These are phyloP conservation scores for Mitragyna speciosa DNA, from an alignment of 257 asterid species.

Conservation along the genomic window DNA sequence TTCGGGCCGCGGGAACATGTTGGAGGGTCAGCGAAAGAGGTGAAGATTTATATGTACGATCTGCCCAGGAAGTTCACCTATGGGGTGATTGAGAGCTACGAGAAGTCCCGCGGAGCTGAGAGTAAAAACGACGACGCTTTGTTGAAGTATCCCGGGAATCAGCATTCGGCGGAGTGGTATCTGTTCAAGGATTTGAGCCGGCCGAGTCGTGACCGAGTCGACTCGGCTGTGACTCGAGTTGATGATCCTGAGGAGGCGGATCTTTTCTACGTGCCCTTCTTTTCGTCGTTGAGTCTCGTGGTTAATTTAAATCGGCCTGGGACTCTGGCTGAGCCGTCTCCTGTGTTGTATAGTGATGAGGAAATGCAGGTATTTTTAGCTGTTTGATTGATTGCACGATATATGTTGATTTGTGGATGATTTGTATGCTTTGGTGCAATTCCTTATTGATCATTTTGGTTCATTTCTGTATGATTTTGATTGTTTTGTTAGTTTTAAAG, in stretches of 20 bases:
- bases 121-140: slow-evolving; percentile 40
- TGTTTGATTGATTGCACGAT: background rate
- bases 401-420: background rate
- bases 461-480: background rate
- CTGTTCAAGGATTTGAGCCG: slow-evolving; percentile 67
- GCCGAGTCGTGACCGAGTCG: slow-evolving; percentile 45
- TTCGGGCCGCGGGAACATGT: background rate
- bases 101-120: slow-evolving; percentile 60
- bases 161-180: slow-evolving; percentile 96
- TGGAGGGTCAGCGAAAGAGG: slow-evolving; percentile 7
- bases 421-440: background rate
- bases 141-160: slow-evolving; percentile 91
- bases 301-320: slow-evolving; percentile 71
- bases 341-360: slow-evolving; percentile 60
- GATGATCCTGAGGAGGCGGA: slow-evolving; percentile 82
- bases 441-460: background rate
- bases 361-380: slow-evolving; percentile 61
- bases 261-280: slow-evolving; percentile 83
- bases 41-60: slow-evolving; percentile 67
- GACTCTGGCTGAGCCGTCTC: slow-evolving; percentile 24
- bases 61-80: slow-evolving; percentile 82
- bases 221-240: slow-evolving; percentile 49
- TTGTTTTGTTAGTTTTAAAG: background rate
- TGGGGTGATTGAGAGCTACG: slow-evolving; percentile 89
- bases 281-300: slow-evolving; percentile 88